Conservation (phyloP, 2,329 filamentous ascomycete species). For the Alternaria postmessia region DNA sequence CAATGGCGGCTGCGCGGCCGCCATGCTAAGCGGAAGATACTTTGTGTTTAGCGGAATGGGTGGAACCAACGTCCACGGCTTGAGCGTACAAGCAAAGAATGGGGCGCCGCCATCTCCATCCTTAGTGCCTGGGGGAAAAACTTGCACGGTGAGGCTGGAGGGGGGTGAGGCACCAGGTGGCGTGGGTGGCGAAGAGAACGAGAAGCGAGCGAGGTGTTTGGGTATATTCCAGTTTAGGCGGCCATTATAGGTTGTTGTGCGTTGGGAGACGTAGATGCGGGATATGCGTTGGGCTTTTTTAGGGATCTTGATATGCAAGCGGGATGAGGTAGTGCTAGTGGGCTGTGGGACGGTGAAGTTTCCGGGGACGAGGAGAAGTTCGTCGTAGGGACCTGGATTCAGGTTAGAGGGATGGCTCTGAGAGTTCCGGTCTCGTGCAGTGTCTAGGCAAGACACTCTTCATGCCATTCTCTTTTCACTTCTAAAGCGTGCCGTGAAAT, state of each 20-base stretch:
- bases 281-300: conserved; percentile 40
- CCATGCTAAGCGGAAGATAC: conserved; percentile 34
- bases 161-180: conserved; percentile 24
- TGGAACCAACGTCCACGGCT: conserved; percentile 39
- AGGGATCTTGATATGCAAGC: conserved; percentile 22
- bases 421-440: background rate
- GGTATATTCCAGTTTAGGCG: conserved; percentile 48
- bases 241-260: conserved; percentile 45
- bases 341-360: conserved; percentile 37
- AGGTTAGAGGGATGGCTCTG: conserved; percentile 1
- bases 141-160: conserved; percentile 31
- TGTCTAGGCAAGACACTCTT: background rate
- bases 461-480: background rate
- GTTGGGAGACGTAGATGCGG: conserved; percentile 47
- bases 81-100: conserved; percentile 39
- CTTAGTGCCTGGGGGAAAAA: conserved; percentile 34
- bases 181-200: conserved; percentile 38
- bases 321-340: background rate
- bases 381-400: conserved; percentile 40
- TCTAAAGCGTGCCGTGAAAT: background rate
- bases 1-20: conserved; percentile 36
- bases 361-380: conserved; percentile 44
- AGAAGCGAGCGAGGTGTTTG: conserved; percentile 46
- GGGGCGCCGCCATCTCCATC: conserved; percentile 33
- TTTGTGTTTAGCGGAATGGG: conserved; percentile 33